phyloP scores from a whole-genome alignment of 2,329 filamentous ascomycete genomes.

The Trichophyton verrucosum region DNA sequence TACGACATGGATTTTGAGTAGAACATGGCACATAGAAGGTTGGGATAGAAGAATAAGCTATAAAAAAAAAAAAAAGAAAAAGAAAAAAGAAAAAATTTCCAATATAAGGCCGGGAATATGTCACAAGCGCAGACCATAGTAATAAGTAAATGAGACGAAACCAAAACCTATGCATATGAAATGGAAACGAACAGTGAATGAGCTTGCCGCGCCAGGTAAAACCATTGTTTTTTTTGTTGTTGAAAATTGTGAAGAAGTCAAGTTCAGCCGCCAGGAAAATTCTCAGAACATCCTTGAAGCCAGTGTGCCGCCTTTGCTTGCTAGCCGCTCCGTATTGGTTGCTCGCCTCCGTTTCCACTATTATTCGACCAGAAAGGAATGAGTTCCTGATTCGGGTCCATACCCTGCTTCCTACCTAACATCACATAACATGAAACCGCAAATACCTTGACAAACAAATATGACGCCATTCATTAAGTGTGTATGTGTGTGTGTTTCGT shows the following conservation, averaged over 20 bases:
- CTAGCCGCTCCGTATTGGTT: not conserved
- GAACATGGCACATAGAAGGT: not conserved
- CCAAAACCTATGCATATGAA: not conserved
- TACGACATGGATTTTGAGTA: not conserved
- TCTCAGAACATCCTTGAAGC: not conserved
- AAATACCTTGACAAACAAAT: slow-evolving; percentile 27
- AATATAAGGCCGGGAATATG: not conserved
- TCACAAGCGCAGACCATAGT: not conserved
- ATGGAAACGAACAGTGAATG: not conserved
- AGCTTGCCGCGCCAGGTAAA: slow-evolving; percentile 1
- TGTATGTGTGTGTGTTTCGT: slow-evolving; percentile 10
- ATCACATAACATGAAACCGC: slow-evolving; percentile 2
- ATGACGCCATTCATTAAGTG: slow-evolving; percentile 32
- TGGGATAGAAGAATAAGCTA: not conserved
- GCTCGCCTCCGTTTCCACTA: not conserved
- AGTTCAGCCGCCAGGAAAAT: not conserved
- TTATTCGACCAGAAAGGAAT: not conserved
- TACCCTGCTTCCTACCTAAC: not conserved
- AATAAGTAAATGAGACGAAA: not conserved
- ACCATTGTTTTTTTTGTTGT: not conserved
- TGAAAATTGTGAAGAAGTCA: not conserved
- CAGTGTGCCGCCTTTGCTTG: not conserved
- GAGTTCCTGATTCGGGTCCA: not conserved
- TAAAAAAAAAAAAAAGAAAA: not conserved
- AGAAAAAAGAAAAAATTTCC: not conserved